Evolutionary conservation across 345 rosid genomes (phyloP), one percentile per base, ranked within the genome.

Genomic region (Tarenaya hassleriana): DNA sequence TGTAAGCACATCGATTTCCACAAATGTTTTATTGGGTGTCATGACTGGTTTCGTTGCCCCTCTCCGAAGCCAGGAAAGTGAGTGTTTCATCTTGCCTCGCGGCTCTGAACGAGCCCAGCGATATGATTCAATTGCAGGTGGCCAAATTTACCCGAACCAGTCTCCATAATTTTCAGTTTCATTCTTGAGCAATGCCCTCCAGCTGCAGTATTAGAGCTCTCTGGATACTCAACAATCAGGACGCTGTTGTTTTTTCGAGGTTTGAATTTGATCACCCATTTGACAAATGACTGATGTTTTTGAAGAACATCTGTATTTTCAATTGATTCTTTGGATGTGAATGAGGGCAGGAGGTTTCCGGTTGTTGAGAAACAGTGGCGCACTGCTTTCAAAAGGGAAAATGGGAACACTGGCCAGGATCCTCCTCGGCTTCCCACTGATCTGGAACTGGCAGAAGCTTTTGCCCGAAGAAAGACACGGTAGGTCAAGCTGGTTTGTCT

Each of bases 211-310:
- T 91, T 49, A 67, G 98, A 62, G 94, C 94, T 64, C 69, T 91
- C 39, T 91, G 98, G 98, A 79, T 75, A 75, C 75, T 91, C 76
- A 77, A 75, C 75, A 81, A 61, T 53, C 76, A 80, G 49, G 90
- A 82, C 57, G 41, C 79, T 62, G 79, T 81, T 66, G 83, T 91
- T 42, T 91, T 81, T 73, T 91, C 98, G 62, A 79, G 96, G 98
- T 87, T 50, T 12, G 10, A 9, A 3, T 11, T 5, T 0, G 9
- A 45, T 20, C 40, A 57, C 41, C 19, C 53, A 18, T 7, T 64
- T 48, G 4, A 37, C 8, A 37, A 2, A 13, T 58, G 52, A 34
- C 43, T 15, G 42, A 10, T 42, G 40, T 12, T 45, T 11, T 60
- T 12, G 45, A 11, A 2, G 19, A 55, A 33, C 41, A 12, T 41